Percentiles rank a stretch among this genome's conserved stretches.
Conservation (phyloP, 2,329 filamentous ascomycete species). For the Kalaharituber pfeilii region DNA sequence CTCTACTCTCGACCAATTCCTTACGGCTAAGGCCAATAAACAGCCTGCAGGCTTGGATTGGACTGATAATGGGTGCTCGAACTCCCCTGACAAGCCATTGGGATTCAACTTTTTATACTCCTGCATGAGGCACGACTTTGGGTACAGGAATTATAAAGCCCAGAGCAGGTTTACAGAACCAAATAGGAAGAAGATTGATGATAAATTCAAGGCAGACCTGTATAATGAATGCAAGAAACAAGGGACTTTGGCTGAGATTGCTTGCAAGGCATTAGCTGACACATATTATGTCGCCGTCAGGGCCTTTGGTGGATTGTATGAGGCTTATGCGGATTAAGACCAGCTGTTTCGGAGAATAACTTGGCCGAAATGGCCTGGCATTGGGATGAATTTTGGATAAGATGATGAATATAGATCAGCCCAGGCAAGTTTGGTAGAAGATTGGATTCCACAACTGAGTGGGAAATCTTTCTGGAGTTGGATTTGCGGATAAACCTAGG, state of each 20-base stretch:
- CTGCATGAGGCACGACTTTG: constrained; percentile 39
- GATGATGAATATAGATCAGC: no score
- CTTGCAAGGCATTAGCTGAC: constrained; percentile 24
- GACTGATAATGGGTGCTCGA: constrained; percentile 27
- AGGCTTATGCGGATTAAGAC: not conserved
- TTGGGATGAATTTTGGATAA: no score
- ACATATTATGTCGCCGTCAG: constrained; percentile 26
- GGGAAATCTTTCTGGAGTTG: no score
- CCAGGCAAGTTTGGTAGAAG: no score
- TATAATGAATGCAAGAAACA: constrained; percentile 23
- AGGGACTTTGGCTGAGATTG: constrained; percentile 5
- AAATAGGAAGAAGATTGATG: constrained; percentile 32
- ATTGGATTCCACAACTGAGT: no score
- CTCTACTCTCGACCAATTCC: constrained; percentile 31
- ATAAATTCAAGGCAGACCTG: constrained; percentile 34
- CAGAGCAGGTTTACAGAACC: constrained; percentile 33
- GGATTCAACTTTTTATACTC: constrained; percentile 28
- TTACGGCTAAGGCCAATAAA: constrained; percentile 27
- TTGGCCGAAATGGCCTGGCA: no score
- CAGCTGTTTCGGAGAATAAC: no score
- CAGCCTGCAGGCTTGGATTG: constrained; percentile 29
- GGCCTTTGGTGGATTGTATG: constrained; percentile 20
- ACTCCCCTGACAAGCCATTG: constrained; percentile 29
- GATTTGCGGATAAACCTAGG: no score
- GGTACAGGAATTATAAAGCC: constrained; percentile 36